Evolutionary conservation across 345 rosid species (phyloP), one percentile per base, ranked within the genome.

Genomic region (Carallia brachiata): DNA sequence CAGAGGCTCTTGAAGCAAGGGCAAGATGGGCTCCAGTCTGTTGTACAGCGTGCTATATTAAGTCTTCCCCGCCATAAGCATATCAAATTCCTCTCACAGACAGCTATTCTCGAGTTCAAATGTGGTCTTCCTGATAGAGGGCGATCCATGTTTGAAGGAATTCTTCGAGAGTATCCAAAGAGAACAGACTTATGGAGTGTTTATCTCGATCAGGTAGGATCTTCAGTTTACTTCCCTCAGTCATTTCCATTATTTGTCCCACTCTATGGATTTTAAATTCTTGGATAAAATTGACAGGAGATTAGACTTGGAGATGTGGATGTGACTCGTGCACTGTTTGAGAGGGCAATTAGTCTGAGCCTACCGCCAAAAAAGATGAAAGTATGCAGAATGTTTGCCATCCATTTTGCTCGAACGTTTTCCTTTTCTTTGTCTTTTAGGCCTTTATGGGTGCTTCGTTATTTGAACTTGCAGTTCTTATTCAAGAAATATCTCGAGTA

Each of bases 101-200:
- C 97, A 10, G 97, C 97, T 47, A 86, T 90, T 59, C 89, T 84
- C 18, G 96, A 90, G 88, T 92, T 90, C 84, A 95, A 92, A 74
- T 83, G 81, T 19, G 97, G 97, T 74, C 83, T 85, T 73, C 91
- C 99, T 1, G 99, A 92, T 61, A 86, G 93, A 81, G 99, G 92
- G 16, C 78, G 99, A 69, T 84, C 95, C 64, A 63, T 90, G 81
- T 95, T 95, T 79, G 97, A 95, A 87, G 88, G 89, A 52, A 85
- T 90, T 68, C 78, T 95, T 72, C 77, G 90, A 57, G 93, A 95
- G 78, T 95, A 90, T 74, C 99, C 99, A 2, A 95, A 92, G 76
- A 81, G 97, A 84, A 95, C 93, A 32, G 99, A 95, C 80, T 77
- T 95, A 67, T 95, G 97, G 97, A 92, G 97, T 73, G 79, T 92